These are phyloP conservation scores for Nephelium lappaceum DNA, from an alignment of 345 rosid species.

Conservation along the genomic window DNA sequence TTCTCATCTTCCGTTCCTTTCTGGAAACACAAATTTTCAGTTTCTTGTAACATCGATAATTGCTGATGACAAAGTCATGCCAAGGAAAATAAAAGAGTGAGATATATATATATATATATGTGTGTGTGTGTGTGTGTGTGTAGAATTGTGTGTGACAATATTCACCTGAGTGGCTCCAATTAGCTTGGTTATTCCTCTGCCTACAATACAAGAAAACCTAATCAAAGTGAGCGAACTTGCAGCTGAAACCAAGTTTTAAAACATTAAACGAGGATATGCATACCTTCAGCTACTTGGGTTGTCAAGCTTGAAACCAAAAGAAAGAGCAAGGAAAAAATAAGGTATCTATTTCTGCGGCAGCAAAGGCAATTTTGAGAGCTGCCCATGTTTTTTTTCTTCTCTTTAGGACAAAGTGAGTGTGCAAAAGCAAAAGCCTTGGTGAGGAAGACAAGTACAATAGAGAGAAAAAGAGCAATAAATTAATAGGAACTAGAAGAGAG, in stretches of 20 bases:
- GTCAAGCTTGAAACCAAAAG: slow-evolving; percentile 36
- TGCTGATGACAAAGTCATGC: not conserved
- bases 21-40: slow-evolving; percentile 12
- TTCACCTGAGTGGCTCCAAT: slow-evolving; percentile 34
- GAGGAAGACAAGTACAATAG: not conserved
- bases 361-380: slow-evolving; percentile 27
- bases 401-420: not conserved
- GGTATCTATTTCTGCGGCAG: slow-evolving; percentile 30
- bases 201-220: slow-evolving; percentile 24
- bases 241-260: not conserved
- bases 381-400: slow-evolving; percentile 41
- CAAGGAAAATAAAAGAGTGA: not conserved
- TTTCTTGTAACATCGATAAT: not conserved
- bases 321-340: slow-evolving; percentile 35
- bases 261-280: not conserved
- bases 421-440: not conserved
- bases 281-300: slow-evolving; percentile 40
- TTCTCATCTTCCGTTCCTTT: slow-evolving; percentile 29
- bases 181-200: slow-evolving; percentile 36
- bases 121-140: too few relatives aligned
- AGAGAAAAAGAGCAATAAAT: slow-evolving; percentile 6
- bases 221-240: slow-evolving; percentile 4
- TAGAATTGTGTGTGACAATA: not conserved
- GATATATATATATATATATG: too few relatives aligned
- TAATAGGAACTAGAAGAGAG: slow-evolving; percentile 3